Base-by-base conservation (phyloP, 2,329 filamentous ascomycete species). In the Cercospora beticola region DNA sequence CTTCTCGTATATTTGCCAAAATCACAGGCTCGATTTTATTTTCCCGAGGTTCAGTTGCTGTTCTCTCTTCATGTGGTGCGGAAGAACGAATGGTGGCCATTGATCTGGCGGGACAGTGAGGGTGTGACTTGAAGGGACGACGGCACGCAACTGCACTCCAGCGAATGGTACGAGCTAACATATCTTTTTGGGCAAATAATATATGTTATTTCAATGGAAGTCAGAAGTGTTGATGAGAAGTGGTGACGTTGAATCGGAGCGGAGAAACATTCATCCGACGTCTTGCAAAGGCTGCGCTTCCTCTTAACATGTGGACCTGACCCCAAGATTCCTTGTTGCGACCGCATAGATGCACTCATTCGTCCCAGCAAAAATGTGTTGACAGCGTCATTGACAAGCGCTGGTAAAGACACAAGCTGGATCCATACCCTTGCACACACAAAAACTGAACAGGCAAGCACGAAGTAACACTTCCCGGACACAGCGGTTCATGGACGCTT, bases 21-120 rank as follows among this genome's bases (percentile, higher is more conserved):
- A 82, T 85, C 16, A 93, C 90, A 2, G 81, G 80, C 77, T 92
- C 86, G 6, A 93, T 80, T 16, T 86, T 86, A 69, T 86, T 81
- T 67, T 91, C 87, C 67, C 93, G 88, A 52, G 90, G 91, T 76
- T 95, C 90, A 46, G 85, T 80, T 3, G 90, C 89, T 10, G 93
- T 96, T 64, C 92, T 86, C 72, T 93, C 87, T 68, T 90, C 82
- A 76, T 95, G 92, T 69, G 76, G 76, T 5, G 79, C 40, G 8
- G 77, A 78, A 10, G 73, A 67, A 18, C 72, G 73, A 9, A 77
- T 66, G 4, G 74, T 78, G 1, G 77, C 75, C 78, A 80, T 80
- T n/a, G 31, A 60, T 63, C 63, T 6, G n/a, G 26, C 33, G 5
- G 6, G 1, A 28, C 2, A n/a, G 16, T 3, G 18, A 23, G 8